Conservation (phyloP, 352 stramenopile genomes). For the Aphanomyces astaci region DNA sequence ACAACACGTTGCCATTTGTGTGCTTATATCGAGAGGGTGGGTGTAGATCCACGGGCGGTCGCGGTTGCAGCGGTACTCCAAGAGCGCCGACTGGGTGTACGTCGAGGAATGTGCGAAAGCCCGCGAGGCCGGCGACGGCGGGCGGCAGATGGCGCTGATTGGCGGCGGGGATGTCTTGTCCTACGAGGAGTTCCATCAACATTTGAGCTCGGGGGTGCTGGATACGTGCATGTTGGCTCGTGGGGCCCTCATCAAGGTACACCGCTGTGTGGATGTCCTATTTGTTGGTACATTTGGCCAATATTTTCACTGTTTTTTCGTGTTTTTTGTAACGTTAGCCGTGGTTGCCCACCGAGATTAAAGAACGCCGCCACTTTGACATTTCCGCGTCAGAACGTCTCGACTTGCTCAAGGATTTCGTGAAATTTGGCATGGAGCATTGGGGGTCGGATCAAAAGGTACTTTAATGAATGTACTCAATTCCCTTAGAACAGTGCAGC, state of each 20-base stretch:
- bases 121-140: conserved; percentile 42
- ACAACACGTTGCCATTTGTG: neutral
- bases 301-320: too few species aligned
- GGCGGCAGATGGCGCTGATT: conserved; percentile 83
- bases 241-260: conserved; percentile 31
- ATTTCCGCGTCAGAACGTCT: conserved; percentile 95
- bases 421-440: conserved; percentile 96
- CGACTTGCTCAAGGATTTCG: conserved; percentile 96
- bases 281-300: neutral
- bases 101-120: conserved; percentile 85
- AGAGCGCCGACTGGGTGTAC: conserved; percentile 98
- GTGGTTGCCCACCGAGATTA: conserved; percentile 98
- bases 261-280: neutral
- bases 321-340: conserved; percentile 67
- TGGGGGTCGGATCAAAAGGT: conserved; percentile 96
- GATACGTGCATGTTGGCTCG: conserved; percentile 86
- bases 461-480: too few species aligned
- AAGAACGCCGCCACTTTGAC: conserved; percentile 95
- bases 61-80: conserved; percentile 95
- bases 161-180: conserved; percentile 86
- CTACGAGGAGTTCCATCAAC: conserved; percentile 74
- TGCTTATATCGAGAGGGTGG: conserved; percentile 13
- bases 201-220: conserved; percentile 76
- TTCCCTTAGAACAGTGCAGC: neutral
- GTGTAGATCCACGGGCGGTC: conserved; percentile 92